Evolutionary conservation across 768 basidiomycete genomes (phyloP), one percentile per base, ranked within the genome.

Genomic region (Pleurotus cornucopiae): DNA sequence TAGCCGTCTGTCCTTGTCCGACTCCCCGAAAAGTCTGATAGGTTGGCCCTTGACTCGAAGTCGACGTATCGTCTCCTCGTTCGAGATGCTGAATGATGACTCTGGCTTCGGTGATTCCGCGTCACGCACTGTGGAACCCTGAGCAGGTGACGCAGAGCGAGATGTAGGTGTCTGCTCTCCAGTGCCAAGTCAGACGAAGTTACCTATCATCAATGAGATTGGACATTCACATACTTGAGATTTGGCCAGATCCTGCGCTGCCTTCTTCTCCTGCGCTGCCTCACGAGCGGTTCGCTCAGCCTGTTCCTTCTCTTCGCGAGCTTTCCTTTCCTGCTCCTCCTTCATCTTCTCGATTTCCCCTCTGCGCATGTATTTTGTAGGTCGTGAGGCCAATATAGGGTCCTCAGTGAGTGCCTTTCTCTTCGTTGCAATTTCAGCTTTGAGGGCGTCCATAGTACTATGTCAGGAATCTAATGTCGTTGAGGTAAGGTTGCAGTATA

Each of bases 11-110:
- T 98, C 97, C 73, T 94, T 93, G 74, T 99, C 97, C 0, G 87
- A 85, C 69, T 99, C 97, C 30, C 87, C 97, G 65, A 99, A 99
- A 6, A 99, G 75, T 25, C 94, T 84, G 59, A 98, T 90, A 3
- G 97, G 97, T 67, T 98, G 95, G 20, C 91, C 93, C 67, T 97
- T 96, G 21, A 82, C 76, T 46, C 97, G 86, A 12, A 99, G 82
- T 18, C 97, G 83, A 6, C 92, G 87, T 55, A 94, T 78, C 11
- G 90, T 91, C 64, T 99, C 97, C 58, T 94, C 89, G 56, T 94
- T 92, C 2, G 95, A 91, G 54, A 98, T 88, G 66, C 94, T 94
- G 75, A 95, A 98, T 0, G 70, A 67, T 6, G 77, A 71, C 60
- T 85, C 83, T 0, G 77, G 78, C 43, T 72, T 68, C 30, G 72